Conservation (phyloP, 2,329 filamentous ascomycete species). For the Aureobasidium subglaciale region DNA sequence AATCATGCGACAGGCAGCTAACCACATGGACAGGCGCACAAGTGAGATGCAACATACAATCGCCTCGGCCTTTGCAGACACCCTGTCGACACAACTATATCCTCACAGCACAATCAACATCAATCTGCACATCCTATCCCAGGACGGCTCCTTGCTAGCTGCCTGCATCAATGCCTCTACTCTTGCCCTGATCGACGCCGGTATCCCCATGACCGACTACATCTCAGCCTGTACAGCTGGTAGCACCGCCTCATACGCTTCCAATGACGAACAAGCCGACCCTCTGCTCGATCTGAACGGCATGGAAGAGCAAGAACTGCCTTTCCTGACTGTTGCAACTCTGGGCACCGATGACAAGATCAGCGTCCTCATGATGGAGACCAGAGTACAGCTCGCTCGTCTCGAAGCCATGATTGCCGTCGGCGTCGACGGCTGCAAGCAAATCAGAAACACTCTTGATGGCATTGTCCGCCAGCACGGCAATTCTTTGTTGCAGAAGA, state of each 20-base stretch:
- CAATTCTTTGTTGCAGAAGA: slow-evolving; percentile 49
- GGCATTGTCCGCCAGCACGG: slow-evolving; percentile 68
- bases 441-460: slow-evolving; percentile 75
- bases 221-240: slow-evolving; percentile 83
- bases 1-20: neutral
- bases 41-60: slow-evolving; percentile 77
- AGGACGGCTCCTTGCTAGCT: slow-evolving; percentile 85
- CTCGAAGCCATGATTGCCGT: slow-evolving; percentile 91
- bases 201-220: slow-evolving; percentile 91
- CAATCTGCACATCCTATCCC: slow-evolving; percentile 76
- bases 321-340: slow-evolving; percentile 79
- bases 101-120: slow-evolving; percentile 80
- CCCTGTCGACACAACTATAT: slow-evolving; percentile 80
- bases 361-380: slow-evolving; percentile 77
- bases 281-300: slow-evolving; percentile 73
- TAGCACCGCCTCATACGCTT: slow-evolving; percentile 59
- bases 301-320: slow-evolving; percentile 79
- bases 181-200: slow-evolving; percentile 86
- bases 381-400: slow-evolving; percentile 70
- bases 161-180: slow-evolving; percentile 87
- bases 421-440: slow-evolving; percentile 83
- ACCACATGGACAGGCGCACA: slow-evolving; percentile 54
- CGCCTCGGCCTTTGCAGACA: slow-evolving; percentile 65
- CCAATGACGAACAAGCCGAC: slow-evolving; percentile 63
- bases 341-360: slow-evolving; percentile 63